phyloP scores from a whole-genome alignment of 108 stramenopile genomes.

The Skeletonema grethae region DNA sequence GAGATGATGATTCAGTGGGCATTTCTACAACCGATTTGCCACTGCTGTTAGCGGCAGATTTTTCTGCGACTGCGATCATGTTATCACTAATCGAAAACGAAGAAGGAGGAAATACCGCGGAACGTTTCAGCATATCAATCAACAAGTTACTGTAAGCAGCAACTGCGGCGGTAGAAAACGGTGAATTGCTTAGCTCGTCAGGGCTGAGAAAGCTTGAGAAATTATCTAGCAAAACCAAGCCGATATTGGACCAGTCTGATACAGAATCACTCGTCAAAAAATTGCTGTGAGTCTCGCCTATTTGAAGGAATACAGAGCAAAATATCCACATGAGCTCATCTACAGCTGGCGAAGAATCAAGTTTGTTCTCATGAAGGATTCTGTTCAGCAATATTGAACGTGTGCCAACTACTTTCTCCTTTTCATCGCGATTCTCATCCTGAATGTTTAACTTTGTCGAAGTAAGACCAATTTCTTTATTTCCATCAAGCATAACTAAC shows the following conservation, averaged over 20 bases:
- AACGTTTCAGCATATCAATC: constrained; percentile 26
- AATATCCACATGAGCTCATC: constrained; percentile 47
- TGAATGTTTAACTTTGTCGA: constrained; percentile 7
- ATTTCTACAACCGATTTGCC: constrained; percentile 30
- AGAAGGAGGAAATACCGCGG: constrained; percentile 29
- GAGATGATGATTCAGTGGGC: constrained; percentile 37
- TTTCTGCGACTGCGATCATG: constrained; percentile 19
- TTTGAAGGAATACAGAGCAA: constrained; percentile 27
- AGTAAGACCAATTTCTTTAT: constrained; percentile 19
- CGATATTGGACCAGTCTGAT: constrained; percentile 41
- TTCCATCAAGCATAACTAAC: constrained; percentile 71
- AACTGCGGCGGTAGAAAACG: constrained; percentile 31
- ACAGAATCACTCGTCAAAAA: constrained; percentile 30
- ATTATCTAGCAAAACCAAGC: constrained; percentile 39
- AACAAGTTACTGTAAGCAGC: constrained; percentile 35
- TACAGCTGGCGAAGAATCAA: constrained; percentile 20
- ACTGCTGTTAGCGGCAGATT: not conserved
- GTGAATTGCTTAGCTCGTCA: constrained; percentile 19
- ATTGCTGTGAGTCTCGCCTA: constrained; percentile 18
- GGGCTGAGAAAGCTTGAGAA: constrained; percentile 32
- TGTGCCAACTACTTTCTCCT: constrained; percentile 13
- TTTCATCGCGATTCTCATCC: constrained; percentile 13
- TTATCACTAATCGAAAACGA: constrained; percentile 42
- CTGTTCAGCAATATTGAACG: constrained; percentile 28
- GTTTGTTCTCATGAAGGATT: constrained; percentile 28